Conservation (phyloP, 148 eudicot genomes). For the Rhododendron griersonianum region DNA sequence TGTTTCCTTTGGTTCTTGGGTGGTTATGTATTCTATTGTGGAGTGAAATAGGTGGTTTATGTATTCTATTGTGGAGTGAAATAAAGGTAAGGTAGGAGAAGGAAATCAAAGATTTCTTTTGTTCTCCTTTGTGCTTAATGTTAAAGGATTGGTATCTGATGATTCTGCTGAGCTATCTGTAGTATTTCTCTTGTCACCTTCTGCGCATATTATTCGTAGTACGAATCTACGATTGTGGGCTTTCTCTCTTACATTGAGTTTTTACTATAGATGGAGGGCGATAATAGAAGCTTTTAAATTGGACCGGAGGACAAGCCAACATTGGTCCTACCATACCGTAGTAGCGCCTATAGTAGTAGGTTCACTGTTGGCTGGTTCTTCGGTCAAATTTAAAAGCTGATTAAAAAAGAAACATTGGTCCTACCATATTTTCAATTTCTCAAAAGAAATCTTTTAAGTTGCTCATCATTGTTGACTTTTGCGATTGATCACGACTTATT, state of each 20-base stretch:
- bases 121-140: neutral
- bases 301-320: neutral
- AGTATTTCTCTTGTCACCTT: neutral
- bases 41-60: neutral
- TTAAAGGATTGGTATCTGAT: neutral
- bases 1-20: neutral
- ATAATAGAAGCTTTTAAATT: neutral
- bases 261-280: neutral
- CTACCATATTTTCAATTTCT: neutral
- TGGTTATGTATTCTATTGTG: neutral
- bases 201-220: neutral
- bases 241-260: neutral
- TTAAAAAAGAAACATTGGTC: neutral
- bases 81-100: neutral
- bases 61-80: neutral
- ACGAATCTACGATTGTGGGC: neutral
- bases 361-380: neutral
- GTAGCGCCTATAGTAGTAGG: no score
- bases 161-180: neutral
- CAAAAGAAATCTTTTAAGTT: neutral
- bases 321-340: neutral
- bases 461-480: neutral
- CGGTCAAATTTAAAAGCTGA: neutral
- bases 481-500: neutral
- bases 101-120: neutral